Conservation (phyloP, 345 rosid species). For the Punica granatum region DNA sequence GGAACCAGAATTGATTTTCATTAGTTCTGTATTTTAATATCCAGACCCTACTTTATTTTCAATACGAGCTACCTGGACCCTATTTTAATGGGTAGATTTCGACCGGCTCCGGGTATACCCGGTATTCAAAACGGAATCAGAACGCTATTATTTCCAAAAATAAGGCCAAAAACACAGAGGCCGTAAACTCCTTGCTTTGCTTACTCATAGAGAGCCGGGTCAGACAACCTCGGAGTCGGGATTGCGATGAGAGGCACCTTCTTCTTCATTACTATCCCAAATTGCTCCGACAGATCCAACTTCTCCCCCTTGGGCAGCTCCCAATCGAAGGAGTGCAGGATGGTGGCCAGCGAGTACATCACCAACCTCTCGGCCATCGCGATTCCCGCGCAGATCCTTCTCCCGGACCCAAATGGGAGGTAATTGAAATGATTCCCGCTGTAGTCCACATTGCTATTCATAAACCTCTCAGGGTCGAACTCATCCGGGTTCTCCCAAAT, state of each 20-base stretch:
- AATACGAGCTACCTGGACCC: too few species aligned
- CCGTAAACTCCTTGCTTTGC: too few species aligned
- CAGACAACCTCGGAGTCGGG: slow-evolving; percentile 48
- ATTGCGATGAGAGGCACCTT: slow-evolving; percentile 41
- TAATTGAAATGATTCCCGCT: slow-evolving; percentile 44
- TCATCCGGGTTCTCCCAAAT: slow-evolving; percentile 43
- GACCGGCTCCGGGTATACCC: too few species aligned
- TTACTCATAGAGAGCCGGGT: slow-evolving; percentile 28
- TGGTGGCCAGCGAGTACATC: slow-evolving; percentile 42
- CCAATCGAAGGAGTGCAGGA: slow-evolving; percentile 78
- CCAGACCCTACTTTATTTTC: too few species aligned
- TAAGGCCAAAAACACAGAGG: too few species aligned
- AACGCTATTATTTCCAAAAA: too few species aligned
- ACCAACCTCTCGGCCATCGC: slow-evolving; percentile 74
- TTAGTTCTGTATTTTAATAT: too few species aligned
- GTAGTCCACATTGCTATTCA: slow-evolving; percentile 35
- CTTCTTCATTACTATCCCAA: slow-evolving; percentile 63
- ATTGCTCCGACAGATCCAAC: slow-evolving; percentile 47
- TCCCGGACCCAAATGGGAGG: slow-evolving; percentile 83
- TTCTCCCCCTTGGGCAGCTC: slow-evolving; percentile 21
- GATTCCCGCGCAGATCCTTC: slow-evolving; percentile 62
- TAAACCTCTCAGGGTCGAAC: slow-evolving; percentile 47
- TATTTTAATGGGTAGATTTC: too few species aligned
- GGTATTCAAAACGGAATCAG: too few species aligned
- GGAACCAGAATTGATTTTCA: too few species aligned